A percentile compares a stretch with the other conserved stretches of the same genome.
These are phyloP conservation scores for Yarrowia sp. DNA, from an alignment of 805 yeast genomes.

Conservation along the genomic window DNA sequence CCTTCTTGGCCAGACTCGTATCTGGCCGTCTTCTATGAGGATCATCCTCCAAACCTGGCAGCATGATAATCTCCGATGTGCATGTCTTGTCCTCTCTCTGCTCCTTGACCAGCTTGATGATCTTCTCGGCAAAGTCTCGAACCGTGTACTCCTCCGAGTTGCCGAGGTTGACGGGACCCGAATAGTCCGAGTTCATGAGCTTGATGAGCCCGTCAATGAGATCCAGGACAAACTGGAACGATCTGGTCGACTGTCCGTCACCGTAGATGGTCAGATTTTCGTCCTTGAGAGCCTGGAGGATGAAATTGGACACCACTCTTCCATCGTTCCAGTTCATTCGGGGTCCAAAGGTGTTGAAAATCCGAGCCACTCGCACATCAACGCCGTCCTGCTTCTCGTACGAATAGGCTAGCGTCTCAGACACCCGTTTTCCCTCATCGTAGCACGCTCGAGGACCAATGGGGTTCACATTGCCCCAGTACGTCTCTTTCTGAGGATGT, in stretches of 20 bases:
- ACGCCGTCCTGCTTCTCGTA: constrained; percentile 45
- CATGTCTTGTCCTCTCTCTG: constrained; percentile 41
- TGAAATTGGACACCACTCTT: constrained; percentile 47
- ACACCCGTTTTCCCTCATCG: constrained; percentile 47
- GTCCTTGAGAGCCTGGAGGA: constrained; percentile 45
- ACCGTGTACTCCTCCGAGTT: constrained; percentile 47
- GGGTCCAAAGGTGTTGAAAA: constrained; percentile 47
- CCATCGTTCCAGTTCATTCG: constrained; percentile 48
- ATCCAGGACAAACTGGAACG: constrained; percentile 46
- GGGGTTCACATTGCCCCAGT: constrained; percentile 46
- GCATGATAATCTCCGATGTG: constrained; percentile 41
- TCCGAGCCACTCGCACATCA: constrained; percentile 46
- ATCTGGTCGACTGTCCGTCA: constrained; percentile 44
- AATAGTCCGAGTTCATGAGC: constrained; percentile 46
- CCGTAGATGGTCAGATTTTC: constrained; percentile 46
- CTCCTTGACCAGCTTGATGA: constrained; percentile 42
- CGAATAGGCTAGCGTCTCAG: constrained; percentile 46
- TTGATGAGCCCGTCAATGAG: constrained; percentile 45
- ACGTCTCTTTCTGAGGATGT: constrained; percentile 46
- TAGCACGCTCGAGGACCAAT: constrained; percentile 47
- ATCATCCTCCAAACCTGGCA: constrained; percentile 45
- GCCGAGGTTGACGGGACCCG: constrained; percentile 46
- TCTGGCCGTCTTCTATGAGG: constrained; percentile 46
- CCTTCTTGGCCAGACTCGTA: constrained; percentile 43
- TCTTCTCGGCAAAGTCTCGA: constrained; percentile 44